Percentiles rank a stretch among this genome's conserved stretches.
Conservation (phyloP, 805 yeast genomes). For the Saturnispora mendoncae region DNA sequence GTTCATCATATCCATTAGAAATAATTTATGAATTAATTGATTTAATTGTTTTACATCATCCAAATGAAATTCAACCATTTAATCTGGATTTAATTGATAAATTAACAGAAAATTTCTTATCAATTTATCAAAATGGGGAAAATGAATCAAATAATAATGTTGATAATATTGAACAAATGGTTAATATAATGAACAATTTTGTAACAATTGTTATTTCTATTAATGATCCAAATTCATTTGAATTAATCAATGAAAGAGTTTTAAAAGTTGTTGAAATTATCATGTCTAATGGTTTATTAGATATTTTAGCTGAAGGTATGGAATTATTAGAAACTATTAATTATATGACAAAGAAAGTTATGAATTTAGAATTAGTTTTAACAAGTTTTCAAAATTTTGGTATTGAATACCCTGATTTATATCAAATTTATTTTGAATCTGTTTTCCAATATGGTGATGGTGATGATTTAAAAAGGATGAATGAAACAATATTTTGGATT, state of each 20-base stretch:
- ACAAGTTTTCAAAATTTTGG: slow-evolving; percentile 45
- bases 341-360: slow-evolving; percentile 42
- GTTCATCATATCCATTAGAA: slow-evolving; percentile 75
- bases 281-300: slow-evolving; percentile 55
- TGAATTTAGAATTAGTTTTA: slow-evolving; percentile 28
- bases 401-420: slow-evolving; percentile 39
- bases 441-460: slow-evolving; percentile 35
- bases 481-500: slow-evolving; percentile 18
- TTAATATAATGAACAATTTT: slow-evolving; percentile 74
- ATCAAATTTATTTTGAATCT: slow-evolving; percentile 41
- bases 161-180: slow-evolving; percentile 58
- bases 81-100: slow-evolving; percentile 59
- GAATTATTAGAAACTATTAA: slow-evolving; percentile 63
- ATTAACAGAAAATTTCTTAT: slow-evolving; percentile 65
- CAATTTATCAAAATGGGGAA: slow-evolving; percentile 37
- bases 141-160: slow-evolving; percentile 28
- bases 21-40: slow-evolving; percentile 84
- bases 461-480: slow-evolving; percentile 17
- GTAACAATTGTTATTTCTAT: slow-evolving; percentile 73
- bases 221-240: slow-evolving; percentile 57
- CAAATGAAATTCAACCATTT: slow-evolving; percentile 84
- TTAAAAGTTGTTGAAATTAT: slow-evolving; percentile 64
- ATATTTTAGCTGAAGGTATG: slow-evolving; percentile 67
- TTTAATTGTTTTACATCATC: slow-evolving; percentile 79
- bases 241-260: slow-evolving; percentile 44